Evolutionary conservation across 306 rosid species (phyloP).

Genomic region (Lablab purpureus): DNA sequence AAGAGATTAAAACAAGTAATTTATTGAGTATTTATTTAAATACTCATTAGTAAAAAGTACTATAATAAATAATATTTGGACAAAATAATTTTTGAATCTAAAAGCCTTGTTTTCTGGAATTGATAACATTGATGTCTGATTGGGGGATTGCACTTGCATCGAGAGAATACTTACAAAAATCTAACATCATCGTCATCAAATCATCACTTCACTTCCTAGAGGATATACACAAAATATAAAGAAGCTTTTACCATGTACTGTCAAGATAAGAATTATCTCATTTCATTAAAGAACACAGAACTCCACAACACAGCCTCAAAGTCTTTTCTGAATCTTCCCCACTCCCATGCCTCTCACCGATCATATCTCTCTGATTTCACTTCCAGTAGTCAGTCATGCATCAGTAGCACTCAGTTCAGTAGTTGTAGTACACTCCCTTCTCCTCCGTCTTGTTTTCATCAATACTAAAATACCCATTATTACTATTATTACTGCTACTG

Average conservation of each 20-base stretch:
- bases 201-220: constrained; percentile 42
- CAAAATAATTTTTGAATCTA: constrained; percentile 34
- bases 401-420: constrained; percentile 45
- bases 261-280: constrained; percentile 55
- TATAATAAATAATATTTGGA: neutral
- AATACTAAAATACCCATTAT: constrained; percentile 46
- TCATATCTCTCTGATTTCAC: constrained; percentile 84
- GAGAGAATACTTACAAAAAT: constrained; percentile 50
- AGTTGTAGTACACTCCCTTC: constrained; percentile 53
- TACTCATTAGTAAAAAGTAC: neutral
- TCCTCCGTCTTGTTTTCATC: constrained; percentile 66
- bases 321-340: constrained; percentile 50
- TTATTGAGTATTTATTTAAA: neutral
- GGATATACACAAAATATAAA: constrained; percentile 53
- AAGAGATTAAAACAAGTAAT: too few species aligned
- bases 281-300: constrained; percentile 51
- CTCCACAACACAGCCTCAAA: constrained; percentile 51
- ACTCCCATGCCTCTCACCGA: constrained; percentile 57
- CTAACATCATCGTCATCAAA: constrained; percentile 48
- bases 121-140: constrained; percentile 46
- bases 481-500: constrained; percentile 27
- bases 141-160: constrained; percentile 34
- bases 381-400: constrained; percentile 49
- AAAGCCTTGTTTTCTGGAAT: constrained; percentile 46
- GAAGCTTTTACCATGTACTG: constrained; percentile 61